phyloP scores from a whole-genome alignment of 306 rosid genomes.

The Astragalus membranaceus region DNA sequence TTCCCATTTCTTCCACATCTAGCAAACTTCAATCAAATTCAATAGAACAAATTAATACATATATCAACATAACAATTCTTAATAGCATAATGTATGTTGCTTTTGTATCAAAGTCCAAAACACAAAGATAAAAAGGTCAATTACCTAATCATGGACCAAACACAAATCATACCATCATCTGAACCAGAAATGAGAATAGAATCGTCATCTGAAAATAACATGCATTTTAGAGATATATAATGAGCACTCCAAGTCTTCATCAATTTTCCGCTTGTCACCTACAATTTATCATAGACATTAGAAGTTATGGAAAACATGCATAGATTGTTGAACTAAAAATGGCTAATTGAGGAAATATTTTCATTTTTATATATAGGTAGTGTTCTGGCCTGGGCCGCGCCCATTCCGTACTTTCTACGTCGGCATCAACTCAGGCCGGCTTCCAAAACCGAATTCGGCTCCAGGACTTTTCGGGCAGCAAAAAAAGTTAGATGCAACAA shows the following conservation, averaged over 20 bases:
- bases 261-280: slow-evolving; percentile 62
- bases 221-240: slow-evolving; percentile 36
- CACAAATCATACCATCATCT: slow-evolving; percentile 53
- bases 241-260: slow-evolving; percentile 66
- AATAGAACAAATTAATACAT: slow-evolving; percentile 10
- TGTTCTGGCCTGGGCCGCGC: too few species aligned
- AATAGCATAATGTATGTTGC: neutral
- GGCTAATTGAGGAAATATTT: neutral
- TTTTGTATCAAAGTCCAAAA: neutral
- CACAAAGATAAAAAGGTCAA: too few species aligned
- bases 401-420: too few species aligned
- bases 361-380: too few species aligned
- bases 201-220: slow-evolving; percentile 59
- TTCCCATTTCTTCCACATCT: slow-evolving; percentile 47
- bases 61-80: neutral
- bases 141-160: slow-evolving; percentile 74
- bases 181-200: slow-evolving; percentile 62
- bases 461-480: too few species aligned
- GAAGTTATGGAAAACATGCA: neutral
- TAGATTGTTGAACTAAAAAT: neutral
- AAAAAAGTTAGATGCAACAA: neutral
- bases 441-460: too few species aligned
- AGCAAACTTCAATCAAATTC: slow-evolving; percentile 46
- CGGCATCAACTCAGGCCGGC: too few species aligned
- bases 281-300: slow-evolving; percentile 18